Evolutionary conservation across 2,329 filamentous ascomycete genomes (phyloP).

Genomic region (Ascochyta koolunga): DNA sequence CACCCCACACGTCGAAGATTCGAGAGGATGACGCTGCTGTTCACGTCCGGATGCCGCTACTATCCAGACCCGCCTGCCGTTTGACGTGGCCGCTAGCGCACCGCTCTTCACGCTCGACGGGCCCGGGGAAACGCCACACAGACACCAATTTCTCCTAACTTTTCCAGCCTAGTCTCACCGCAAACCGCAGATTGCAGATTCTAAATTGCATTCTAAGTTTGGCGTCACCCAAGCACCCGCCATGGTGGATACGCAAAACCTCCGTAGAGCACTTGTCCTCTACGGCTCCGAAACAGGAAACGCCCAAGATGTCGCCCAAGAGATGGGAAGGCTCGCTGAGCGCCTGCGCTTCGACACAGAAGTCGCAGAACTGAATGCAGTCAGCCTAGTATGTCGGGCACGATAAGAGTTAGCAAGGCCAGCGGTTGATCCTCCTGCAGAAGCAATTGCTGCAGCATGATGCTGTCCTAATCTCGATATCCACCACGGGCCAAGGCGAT

Average conservation of each 20-base stretch:
- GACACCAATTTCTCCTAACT: conserved; percentile 16
- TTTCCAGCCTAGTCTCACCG: conserved; percentile 29
- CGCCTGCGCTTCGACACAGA: conserved; percentile 78
- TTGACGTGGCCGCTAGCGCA: conserved; percentile 39
- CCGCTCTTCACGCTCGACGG: conserved; percentile 21
- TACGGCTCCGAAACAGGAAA: conserved; percentile 97
- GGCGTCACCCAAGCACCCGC: conserved; percentile 19
- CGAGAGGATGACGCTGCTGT: conserved; percentile 13
- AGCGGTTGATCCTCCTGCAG: conserved; percentile 29
- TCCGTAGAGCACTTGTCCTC: conserved; percentile 69
- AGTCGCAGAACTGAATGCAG: conserved; percentile 77
- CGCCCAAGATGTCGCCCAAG: conserved; percentile 86
- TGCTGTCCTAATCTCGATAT: conserved; percentile 79
- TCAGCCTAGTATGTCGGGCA: conserved; percentile 69
- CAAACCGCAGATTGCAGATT: neutral
- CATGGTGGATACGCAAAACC: conserved; percentile 29
- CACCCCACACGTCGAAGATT: conserved; percentile 4
- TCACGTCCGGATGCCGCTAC: conserved; percentile 15
- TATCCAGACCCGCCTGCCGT: conserved; percentile 30
- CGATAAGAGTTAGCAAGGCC: neutral
- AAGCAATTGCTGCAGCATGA: conserved; percentile 53
- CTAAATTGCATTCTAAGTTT: conserved; percentile 8
- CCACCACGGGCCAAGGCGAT: conserved; percentile 94
- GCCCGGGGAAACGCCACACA: conserved; percentile 29
- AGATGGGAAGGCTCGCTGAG: conserved; percentile 76